A percentile compares a stretch with the other conserved stretches of the same genome.
phyloP scores from a whole-genome alignment of 306 rosid species.

The Lagenaria siceraria region DNA sequence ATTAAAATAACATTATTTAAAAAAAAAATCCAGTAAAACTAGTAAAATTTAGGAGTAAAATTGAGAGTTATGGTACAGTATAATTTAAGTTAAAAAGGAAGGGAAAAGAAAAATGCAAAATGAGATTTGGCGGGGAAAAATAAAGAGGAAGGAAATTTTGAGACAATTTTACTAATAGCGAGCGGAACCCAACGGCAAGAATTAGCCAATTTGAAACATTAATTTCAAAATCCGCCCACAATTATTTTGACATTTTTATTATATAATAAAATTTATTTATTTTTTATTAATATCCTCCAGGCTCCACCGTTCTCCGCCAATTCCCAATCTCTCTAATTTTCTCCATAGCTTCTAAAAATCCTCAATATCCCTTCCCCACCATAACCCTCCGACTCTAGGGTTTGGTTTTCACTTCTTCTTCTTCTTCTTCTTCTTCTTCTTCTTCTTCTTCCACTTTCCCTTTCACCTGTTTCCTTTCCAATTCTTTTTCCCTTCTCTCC shows the following conservation, averaged over 20 bases:
- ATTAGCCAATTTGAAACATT: not conserved
- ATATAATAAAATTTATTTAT: too few species aligned
- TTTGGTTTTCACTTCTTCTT: conserved; percentile 24
- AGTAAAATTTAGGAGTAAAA: too few species aligned
- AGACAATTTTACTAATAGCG: not conserved
- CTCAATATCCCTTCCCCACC: not conserved
- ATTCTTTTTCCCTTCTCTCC: not conserved
- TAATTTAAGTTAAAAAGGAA: too few species aligned
- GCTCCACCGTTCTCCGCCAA: not conserved
- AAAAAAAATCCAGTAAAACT: too few species aligned
- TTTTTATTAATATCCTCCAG: not conserved
- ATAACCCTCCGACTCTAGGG: conserved; percentile 26
- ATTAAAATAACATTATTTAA: too few species aligned
- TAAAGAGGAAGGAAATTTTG: too few species aligned
- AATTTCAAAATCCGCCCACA: conserved; percentile 1
- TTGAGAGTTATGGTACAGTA: too few species aligned
- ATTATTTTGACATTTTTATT: not conserved
- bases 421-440: not conserved
- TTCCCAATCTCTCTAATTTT: conserved; percentile 9
- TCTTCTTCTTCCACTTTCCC: not conserved
- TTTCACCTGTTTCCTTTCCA: not conserved
- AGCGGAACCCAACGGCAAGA: not conserved
- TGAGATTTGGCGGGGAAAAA: too few species aligned
- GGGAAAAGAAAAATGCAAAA: too few species aligned
- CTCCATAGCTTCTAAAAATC: not conserved